Conservation (phyloP, 768 basidiomycete genomes). For the Coprinellus aureogranulatus region DNA sequence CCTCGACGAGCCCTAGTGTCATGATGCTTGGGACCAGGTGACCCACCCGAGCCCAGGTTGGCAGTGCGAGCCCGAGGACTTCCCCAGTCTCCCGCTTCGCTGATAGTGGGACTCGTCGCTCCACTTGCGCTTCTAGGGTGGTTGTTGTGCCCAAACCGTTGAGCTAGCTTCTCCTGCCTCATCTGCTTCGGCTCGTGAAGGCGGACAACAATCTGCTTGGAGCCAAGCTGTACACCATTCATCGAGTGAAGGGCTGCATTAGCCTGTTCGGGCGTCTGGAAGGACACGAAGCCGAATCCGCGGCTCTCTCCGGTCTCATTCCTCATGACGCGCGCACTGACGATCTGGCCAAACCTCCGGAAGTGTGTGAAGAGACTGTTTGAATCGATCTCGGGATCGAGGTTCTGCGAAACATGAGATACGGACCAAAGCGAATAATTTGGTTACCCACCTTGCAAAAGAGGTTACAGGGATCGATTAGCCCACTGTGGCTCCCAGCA, state of each 20-base stretch:
- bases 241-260: conserved; percentile 71
- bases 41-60: conserved; percentile 28
- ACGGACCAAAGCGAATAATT: background rate
- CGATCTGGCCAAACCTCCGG: conserved; percentile 85
- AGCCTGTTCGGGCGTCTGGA: conserved; percentile 80
- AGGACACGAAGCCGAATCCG: conserved; percentile 91
- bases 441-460: conserved; percentile 71
- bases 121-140: conserved; percentile 81
- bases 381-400: conserved; percentile 82
- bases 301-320: conserved; percentile 79
- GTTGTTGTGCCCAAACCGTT: conserved; percentile 75
- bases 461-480: conserved; percentile 88
- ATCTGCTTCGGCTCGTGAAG: conserved; percentile 89
- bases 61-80: conserved; percentile 63
- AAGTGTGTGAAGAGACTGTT: conserved; percentile 83
- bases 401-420: conserved; percentile 51
- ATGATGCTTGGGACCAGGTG: conserved; percentile 55
- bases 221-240: conserved; percentile 72
- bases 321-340: conserved; percentile 91
- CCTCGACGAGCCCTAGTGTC: conserved; percentile 67
- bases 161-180: conserved; percentile 85
- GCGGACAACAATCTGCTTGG: conserved; percentile 80
- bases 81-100: conserved; percentile 80
- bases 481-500: conserved; percentile 83
- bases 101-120: conserved; percentile 80